A percentile compares a stretch with the other conserved stretches of the same genome.
Conservation (phyloP, 441 rosid genomes). For the Gossypium schwendimanii region DNA sequence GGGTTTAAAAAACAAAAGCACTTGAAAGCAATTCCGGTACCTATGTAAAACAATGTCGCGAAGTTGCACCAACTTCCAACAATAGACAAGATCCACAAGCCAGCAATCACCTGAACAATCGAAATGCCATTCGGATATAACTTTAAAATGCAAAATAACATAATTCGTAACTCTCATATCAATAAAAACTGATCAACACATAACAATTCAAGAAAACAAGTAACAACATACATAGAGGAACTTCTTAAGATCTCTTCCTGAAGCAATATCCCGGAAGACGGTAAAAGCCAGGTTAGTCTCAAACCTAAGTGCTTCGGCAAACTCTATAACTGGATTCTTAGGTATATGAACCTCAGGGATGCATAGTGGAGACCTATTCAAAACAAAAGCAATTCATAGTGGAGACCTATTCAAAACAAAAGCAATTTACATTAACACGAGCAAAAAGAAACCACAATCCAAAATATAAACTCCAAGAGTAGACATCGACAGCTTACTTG, state of each 20-base stretch:
- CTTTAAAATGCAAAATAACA: background rate
- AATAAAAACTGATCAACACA: background rate
- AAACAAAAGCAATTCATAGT: too few relatives aligned
- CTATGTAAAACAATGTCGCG: conserved; percentile 66
- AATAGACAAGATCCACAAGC: conserved; percentile 64
- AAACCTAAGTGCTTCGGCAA: conserved; percentile 60
- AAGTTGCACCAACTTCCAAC: conserved; percentile 70
- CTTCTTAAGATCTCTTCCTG: conserved; percentile 86
- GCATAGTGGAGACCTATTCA: conserved; percentile 70
- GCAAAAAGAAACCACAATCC: background rate
- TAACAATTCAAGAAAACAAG: background rate
- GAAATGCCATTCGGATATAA: background rate
- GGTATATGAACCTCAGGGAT: conserved; percentile 77
- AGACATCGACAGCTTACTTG: conserved; percentile 45
- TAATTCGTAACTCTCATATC: background rate
- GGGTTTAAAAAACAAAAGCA: background rate
- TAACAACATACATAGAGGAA: conserved; percentile 51
- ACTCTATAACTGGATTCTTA: conserved; percentile 63
- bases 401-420: background rate
- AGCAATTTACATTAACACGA: background rate
- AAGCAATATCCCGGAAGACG: conserved; percentile 62
- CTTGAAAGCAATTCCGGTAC: conserved; percentile 25
- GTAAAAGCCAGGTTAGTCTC: conserved; percentile 60
- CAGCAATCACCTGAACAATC: conserved; percentile 53
- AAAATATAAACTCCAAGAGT: background rate